Evolutionary conservation across 139 green algal genomes (phyloP), one percentile per base, ranked within the genome.

Genomic region (Micractinium conductrix): DNA sequence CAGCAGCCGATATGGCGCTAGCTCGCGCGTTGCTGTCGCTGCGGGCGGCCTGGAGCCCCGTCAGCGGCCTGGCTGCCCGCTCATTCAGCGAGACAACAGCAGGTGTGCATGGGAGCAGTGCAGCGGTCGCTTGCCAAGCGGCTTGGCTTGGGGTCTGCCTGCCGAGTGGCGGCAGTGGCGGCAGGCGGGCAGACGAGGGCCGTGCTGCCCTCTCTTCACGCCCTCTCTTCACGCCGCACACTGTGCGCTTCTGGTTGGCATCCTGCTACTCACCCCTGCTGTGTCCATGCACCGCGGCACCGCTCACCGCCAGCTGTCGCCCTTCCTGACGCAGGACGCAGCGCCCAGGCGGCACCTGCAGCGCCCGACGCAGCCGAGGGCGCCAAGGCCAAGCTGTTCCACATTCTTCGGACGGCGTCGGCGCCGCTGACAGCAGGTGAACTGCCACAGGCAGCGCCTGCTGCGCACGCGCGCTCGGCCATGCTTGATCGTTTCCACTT

Each of bases 361-460:
- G n/a, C n/a, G n/a, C n/a, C n/a, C n/a, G n/a, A 2, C 9, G 28
- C 63, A 28, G 48, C 42, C 9, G 69, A 73, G 28, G 80, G 80
- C 1, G 50, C 53, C 28, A 85, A 85, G 80, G 26, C 21, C 69
- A 73, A 63, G 50, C 50, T 85, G 8, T 44, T 86, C n/a, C 30
- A 67, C 10, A 33, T 85, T 1, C 80, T 85, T 9, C 3, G 30
- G 5, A 58, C 26, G 0, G 40, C 72, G 1, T 14, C 24, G 0
- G 55, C 81, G 72, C 72, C 62, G 8, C 58, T 81, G 26, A 86
- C 72, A 8, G 38, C 72, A 26, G 60, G 63, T 84, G 42, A 5
- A 50, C 63, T 24, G 2, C 8, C 6, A 37, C n/a, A n/a, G n/a
- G n/a, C n/a, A n/a, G n/a, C n/a, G n/a, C n/a, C n/a, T n/a, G n/a